Evolutionary conservation across 2,329 filamentous ascomycete species (phyloP).

Genomic region (Alternaria gansuensis): DNA sequence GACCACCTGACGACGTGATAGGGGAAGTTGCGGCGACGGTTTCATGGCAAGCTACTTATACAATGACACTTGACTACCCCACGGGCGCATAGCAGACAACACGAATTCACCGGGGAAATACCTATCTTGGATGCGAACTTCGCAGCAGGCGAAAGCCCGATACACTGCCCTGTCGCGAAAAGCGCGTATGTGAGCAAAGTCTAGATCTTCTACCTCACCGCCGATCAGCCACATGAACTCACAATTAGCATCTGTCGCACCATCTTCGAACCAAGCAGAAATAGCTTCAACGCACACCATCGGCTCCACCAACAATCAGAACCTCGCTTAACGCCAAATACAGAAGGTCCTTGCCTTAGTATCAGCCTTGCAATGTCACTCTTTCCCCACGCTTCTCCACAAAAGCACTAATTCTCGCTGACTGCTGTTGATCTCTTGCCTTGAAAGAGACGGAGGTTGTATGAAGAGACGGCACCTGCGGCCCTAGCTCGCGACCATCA

Average conservation of each 20-base stretch:
- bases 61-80: constrained; percentile 9
- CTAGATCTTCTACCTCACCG: constrained; percentile 7
- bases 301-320: constrained; percentile 15
- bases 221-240: constrained; percentile 13
- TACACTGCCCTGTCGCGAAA: constrained; percentile 4
- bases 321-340: constrained; percentile 6
- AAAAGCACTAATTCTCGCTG: constrained; percentile 8
- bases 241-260: not conserved
- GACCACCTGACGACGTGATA: constrained; percentile 16
- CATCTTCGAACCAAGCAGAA: not conserved
- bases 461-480: not conserved
- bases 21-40: constrained; percentile 14
- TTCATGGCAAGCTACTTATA: constrained; percentile 16
- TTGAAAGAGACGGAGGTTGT: constrained; percentile 3
- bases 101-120: constrained; percentile 6
- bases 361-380: constrained; percentile 11
- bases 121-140: constrained; percentile 5
- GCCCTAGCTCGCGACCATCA: not conserved
- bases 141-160: not conserved
- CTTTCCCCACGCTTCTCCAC: constrained; percentile 21
- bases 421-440: constrained; percentile 15
- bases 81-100: constrained; percentile 11
- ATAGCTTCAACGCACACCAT: constrained; percentile 15
- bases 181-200: constrained; percentile 12
- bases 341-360: constrained; percentile 15